These are phyloP conservation scores for Soucietia sequanensis DNA, from an alignment of 805 yeast species.

Conservation along the genomic window DNA sequence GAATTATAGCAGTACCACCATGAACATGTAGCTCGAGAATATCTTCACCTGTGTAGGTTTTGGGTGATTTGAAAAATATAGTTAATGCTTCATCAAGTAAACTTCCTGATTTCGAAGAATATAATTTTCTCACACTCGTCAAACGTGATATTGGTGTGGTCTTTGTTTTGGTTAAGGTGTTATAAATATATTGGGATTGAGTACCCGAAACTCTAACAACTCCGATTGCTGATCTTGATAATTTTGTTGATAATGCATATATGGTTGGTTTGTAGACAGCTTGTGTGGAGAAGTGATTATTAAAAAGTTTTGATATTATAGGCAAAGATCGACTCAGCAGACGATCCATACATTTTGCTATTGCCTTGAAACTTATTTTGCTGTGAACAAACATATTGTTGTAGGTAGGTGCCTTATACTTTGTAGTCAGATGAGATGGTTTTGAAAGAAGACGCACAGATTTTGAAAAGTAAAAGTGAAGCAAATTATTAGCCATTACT, in stretches of 20 bases:
- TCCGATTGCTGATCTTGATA: conserved; percentile 81
- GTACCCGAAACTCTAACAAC: conserved; percentile 83
- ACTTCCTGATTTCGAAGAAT: conserved; percentile 32
- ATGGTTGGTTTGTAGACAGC: no score
- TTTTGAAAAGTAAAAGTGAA: no score
- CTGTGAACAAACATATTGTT: no score
- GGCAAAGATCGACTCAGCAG: no score
- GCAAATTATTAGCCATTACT: no score
- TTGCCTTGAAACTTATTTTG: no score
- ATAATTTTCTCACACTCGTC: conserved; percentile 60
- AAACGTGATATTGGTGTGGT: conserved; percentile 46
- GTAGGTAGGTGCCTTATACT: no score
- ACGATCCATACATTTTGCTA: no score
- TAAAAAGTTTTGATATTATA: no score
- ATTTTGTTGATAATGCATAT: conserved; percentile 85
- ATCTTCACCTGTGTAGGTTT: conserved; percentile 92
- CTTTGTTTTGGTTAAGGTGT: conserved; percentile 42
- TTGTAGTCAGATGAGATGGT: no score
- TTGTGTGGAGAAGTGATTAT: no score
- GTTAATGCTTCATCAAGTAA: conserved; percentile 78
- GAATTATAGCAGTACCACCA: conserved; percentile 87
- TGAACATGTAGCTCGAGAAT: conserved; percentile 85
- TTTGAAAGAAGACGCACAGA: no score
- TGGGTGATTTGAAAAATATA: conserved; percentile 67
- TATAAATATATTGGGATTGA: conserved; percentile 45